Evolutionary conservation across 1,139 yeast species (phyloP), one percentile per base, ranked within the genome.

Genomic region (Zygotorulaspora mrakii): DNA sequence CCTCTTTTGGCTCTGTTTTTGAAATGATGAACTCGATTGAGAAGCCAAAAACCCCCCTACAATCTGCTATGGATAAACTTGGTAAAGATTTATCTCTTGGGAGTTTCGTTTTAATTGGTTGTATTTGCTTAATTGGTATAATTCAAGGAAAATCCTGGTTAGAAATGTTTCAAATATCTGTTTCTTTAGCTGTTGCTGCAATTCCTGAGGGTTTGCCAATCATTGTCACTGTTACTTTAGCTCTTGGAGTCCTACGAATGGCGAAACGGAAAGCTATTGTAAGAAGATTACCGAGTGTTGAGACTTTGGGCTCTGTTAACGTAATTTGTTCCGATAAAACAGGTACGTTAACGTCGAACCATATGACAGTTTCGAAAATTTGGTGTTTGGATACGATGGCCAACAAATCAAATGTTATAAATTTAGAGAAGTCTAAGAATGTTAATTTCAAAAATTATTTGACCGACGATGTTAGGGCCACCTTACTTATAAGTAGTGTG

Each of bases 131-230:
- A 22, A 73, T 88, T 54, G 97, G 97, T 39, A 73, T 89, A 16
- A 42, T 84, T 36, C 95, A 88, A 65, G 96, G 97, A 36, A 81
- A 94, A 45, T 74, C 84, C 8, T 87, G 95, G 95, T 72, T 89
- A 45, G 96, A 88, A 46, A 89, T 89, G 96, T 88, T 89, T 65
- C 95, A 89, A 59, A 87, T 89, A 45, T 85, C 95, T 1, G 97
- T 89, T 10, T 87, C 96, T 2, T 71, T 89, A 47, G 97, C 97
- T 1, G 97, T 89, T 12, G 97, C 97, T 35, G 97, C 97, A 2
- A 89, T 89, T 53, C 97, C 97, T 2, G 97, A 89, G 64, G 97
- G 97, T 37, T 73, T 89, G 49, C 97, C 97, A 1, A 88, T 89
- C 55, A 89, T 89, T 61, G 96, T 89, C 30, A 88, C 97, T 4